phyloP scores from a whole-genome alignment of 176 grass and related monocot species.

The Neostapfia colusana region DNA sequence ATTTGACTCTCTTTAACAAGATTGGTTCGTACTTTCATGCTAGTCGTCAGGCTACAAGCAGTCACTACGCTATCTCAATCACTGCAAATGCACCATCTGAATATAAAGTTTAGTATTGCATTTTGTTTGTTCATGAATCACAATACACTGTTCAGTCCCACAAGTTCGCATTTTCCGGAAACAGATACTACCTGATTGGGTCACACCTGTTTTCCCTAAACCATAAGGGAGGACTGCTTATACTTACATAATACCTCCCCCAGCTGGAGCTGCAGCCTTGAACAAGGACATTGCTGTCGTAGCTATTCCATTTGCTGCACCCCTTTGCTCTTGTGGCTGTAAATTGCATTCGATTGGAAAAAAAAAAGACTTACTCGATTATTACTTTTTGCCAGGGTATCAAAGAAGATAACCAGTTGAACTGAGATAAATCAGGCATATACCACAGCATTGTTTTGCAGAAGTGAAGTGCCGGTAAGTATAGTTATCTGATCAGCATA shows the following conservation, averaged over 20 bases:
- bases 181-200: neutral
- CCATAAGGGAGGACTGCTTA: neutral
- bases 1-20: neutral
- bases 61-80: neutral
- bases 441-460: slow-evolving; percentile 94
- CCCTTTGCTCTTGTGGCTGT: slow-evolving; percentile 66
- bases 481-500: slow-evolving; percentile 65
- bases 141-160: neutral
- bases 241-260: slow-evolving; percentile 67
- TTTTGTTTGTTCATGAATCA: neutral
- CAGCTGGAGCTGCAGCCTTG: slow-evolving; percentile 71
- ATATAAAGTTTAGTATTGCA: too few species aligned
- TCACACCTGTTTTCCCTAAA: neutral
- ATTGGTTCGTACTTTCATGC: neutral
- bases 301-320: slow-evolving; percentile 83
- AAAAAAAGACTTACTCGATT: neutral
- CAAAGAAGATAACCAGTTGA: neutral
- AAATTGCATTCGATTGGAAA: neutral
- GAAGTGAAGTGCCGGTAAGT: slow-evolving; percentile 60
- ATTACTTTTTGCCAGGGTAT: neutral
- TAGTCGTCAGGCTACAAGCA: neutral
- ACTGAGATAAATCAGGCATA: neutral
- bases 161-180: neutral
- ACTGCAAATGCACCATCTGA: too few species aligned
- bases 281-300: slow-evolving; percentile 75